Percentiles rank a stretch among this genome's conserved stretches.
phyloP scores from a whole-genome alignment of 2,329 filamentous ascomycete genomes.

The Neofusicoccum ribis region DNA sequence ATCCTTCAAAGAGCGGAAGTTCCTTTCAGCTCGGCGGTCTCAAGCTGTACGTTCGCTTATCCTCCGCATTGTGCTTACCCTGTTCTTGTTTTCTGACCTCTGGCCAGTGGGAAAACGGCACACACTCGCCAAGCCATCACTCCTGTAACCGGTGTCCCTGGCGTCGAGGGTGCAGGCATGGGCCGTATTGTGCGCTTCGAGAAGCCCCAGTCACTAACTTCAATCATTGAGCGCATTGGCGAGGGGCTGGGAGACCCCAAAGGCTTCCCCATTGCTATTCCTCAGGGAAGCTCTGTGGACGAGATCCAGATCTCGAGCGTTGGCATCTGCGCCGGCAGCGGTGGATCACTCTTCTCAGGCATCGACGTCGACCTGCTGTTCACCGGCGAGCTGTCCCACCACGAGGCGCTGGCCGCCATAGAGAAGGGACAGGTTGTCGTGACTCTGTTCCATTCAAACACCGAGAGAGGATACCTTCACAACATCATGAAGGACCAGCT shows the following conservation, averaged over 20 bases:
- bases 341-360: constrained; percentile 71
- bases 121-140: constrained; percentile 58
- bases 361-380: constrained; percentile 76
- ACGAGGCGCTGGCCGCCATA: constrained; percentile 82
- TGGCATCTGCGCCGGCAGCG: constrained; percentile 88
- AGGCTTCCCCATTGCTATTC: constrained; percentile 64
- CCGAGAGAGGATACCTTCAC: constrained; percentile 78
- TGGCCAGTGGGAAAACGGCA: neutral
- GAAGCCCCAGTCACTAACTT: constrained; percentile 52
- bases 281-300: constrained; percentile 57
- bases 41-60: constrained; percentile 15
- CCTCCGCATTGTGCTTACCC: too few species aligned
- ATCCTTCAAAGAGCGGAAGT: constrained; percentile 45
- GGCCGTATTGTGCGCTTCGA: constrained; percentile 61
- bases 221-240: constrained; percentile 63
- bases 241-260: constrained; percentile 66
- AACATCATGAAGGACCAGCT: constrained; percentile 69
- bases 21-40: constrained; percentile 1
- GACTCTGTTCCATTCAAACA: constrained; percentile 89
- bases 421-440: constrained; percentile 82
- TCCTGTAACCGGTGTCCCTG: constrained; percentile 37
- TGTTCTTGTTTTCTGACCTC: neutral
- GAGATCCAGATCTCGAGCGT: constrained; percentile 65
- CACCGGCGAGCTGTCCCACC: constrained; percentile 91
- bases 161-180: constrained; percentile 54